phyloP scores from a whole-genome alignment of 2,329 filamentous ascomycete species.

The Beauveria brongniartii region DNA sequence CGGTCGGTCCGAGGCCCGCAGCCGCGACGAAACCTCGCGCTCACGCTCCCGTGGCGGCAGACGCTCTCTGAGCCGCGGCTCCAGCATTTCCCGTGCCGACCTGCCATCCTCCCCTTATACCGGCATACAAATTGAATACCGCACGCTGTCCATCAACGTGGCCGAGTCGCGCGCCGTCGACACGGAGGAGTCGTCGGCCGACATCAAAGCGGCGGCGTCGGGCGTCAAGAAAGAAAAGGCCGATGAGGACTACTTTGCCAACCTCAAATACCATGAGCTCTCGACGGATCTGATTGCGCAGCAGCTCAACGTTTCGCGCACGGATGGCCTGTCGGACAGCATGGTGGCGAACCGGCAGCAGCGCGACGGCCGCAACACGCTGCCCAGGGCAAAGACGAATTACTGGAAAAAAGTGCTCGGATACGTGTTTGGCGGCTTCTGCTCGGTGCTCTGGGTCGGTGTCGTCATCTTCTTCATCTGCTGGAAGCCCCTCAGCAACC shows the following conservation, averaged over 20 bases:
- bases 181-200: constrained; percentile 13
- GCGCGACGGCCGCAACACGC: constrained; percentile 33
- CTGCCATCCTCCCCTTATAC: constrained; percentile 25
- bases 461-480: constrained; percentile 41
- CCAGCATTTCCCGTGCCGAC: constrained; percentile 18
- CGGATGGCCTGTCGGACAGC: constrained; percentile 27
- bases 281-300: constrained; percentile 27
- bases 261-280: constrained; percentile 31
- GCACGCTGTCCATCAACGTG: constrained; percentile 32
- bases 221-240: constrained; percentile 19
- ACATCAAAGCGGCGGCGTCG: constrained; percentile 15
- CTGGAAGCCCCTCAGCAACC: constrained; percentile 37
- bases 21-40: constrained; percentile 12
- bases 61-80: constrained; percentile 17
- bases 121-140: constrained; percentile 32
- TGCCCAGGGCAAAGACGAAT: constrained; percentile 34
- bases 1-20: constrained; percentile 11
- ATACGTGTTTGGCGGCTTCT: constrained; percentile 41
- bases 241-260: constrained; percentile 36
- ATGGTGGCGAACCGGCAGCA: constrained; percentile 26
- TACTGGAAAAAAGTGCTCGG: constrained; percentile 32
- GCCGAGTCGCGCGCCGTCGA: constrained; percentile 27
- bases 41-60: constrained; percentile 15
- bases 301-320: constrained; percentile 29
- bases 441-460: constrained; percentile 38